These are phyloP conservation scores for Lithocarpus polystachyus DNA, from an alignment of 306 rosid genomes.

Conservation along the genomic window DNA sequence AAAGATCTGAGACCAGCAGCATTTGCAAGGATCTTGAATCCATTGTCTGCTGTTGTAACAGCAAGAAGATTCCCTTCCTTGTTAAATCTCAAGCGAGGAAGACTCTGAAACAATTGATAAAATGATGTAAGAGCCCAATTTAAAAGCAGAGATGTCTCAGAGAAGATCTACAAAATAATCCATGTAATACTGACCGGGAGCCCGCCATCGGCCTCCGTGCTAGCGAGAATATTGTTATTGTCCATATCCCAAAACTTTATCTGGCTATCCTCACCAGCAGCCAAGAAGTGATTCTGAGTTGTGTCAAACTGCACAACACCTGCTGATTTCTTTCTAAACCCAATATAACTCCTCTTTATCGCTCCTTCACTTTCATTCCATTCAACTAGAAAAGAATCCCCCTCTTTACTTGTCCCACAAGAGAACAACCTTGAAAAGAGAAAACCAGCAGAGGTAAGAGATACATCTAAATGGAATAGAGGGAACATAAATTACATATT, in stretches of 20 bases:
- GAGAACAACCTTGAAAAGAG: constrained; percentile 65
- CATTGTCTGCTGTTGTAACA: constrained; percentile 66
- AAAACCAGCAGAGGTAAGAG: not conserved
- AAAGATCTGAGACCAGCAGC: constrained; percentile 60
- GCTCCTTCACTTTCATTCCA: constrained; percentile 92
- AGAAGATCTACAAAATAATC: constrained; percentile 19
- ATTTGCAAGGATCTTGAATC: constrained; percentile 79
- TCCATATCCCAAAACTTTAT: constrained; percentile 97
- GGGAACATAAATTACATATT: not conserved
- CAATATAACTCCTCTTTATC: constrained; percentile 65
- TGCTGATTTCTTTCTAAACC: constrained; percentile 71
- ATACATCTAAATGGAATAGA: not conserved
- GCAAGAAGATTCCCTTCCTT: constrained; percentile 89
- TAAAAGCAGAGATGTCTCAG: not conserved
- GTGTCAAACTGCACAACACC: constrained; percentile 86
- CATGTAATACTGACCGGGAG: constrained; percentile 55
- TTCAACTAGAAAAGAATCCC: constrained; percentile 81
- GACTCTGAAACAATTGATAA: constrained; percentile 53
- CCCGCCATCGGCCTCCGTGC: constrained; percentile 74
- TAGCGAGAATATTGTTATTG: constrained; percentile 36
- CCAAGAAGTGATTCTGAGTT: constrained; percentile 76
- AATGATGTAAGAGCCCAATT: constrained; percentile 14
- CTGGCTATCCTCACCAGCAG: constrained; percentile 83
- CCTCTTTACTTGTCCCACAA: constrained; percentile 91
- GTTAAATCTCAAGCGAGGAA: constrained; percentile 78